Evolutionary conservation across 306 rosid genomes (phyloP).

Genomic region (Quercus robur): DNA sequence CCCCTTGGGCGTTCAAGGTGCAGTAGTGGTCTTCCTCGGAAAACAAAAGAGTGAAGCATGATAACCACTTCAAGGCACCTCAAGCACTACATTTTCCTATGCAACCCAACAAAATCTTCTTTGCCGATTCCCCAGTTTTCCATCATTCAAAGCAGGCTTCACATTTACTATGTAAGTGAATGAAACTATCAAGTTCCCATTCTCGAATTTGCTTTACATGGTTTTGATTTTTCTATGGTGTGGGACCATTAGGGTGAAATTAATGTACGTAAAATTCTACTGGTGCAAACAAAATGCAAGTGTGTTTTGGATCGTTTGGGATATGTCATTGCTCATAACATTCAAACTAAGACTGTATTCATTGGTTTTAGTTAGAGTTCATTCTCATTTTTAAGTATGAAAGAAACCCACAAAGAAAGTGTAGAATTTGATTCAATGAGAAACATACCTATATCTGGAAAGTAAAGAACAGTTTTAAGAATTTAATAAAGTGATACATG

Average conservation of each 20-base stretch:
- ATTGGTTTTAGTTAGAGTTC: not conserved
- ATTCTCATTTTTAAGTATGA: not conserved
- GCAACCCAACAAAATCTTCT: not conserved
- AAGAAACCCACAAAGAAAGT: not conserved
- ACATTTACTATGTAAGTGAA: conserved; percentile 8
- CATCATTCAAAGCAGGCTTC: not conserved
- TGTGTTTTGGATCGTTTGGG: not conserved
- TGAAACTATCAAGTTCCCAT: not conserved
- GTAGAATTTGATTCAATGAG: not conserved
- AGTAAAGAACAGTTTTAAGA: not conserved
- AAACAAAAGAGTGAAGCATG: not conserved
- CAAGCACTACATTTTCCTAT: not conserved
- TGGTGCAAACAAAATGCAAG: not conserved
- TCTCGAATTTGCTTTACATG: not conserved
- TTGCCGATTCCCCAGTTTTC: not conserved
- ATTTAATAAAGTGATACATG: not conserved
- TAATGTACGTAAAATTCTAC: not conserved
- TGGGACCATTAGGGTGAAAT: not conserved
- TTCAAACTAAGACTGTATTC: not conserved
- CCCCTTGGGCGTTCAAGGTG: too few species aligned
- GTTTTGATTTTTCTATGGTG: not conserved
- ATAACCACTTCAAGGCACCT: conserved; percentile 6
- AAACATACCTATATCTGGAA: not conserved
- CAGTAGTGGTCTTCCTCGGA: too few species aligned
- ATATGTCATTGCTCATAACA: not conserved